Base-by-base conservation (phyloP, 1,284 basidiomycete species). In the Mycena citricolor region DNA sequence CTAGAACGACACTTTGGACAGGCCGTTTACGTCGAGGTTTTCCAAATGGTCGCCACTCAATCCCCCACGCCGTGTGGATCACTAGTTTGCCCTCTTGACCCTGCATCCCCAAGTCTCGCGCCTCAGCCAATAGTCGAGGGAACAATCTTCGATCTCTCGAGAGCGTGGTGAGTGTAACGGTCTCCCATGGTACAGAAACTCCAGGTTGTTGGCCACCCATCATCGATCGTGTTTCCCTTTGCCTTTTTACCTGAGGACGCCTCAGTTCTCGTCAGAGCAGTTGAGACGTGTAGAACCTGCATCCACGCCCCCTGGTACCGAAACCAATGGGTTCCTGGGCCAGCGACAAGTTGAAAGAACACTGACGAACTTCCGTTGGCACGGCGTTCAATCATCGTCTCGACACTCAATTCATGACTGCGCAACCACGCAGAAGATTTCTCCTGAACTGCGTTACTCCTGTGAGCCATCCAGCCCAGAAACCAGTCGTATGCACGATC, bases 401-500 rank as follows among this genome's bases (percentile, higher is more conserved):
- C 94, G 7, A 99, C 93, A 54, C 93, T 94, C 8, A 99, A 74
- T 58, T 98, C 89, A 65, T 98, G 94, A 57, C 86, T 90, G 30
- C 82, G 76, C 46, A 86, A 68, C 75, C 84, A 83, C 20, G 79
- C 68, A 25, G 63, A 55, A 29, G 65, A 61, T 49, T 63, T 58
- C 50, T 47, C 54, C 43, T 47, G 61, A 6, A 70, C 49, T 35
- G 65, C 50, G 49, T 60, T 60, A 31, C 77, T 65, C 57, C 81
- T 77, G 47, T 77, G 78, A 3, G 93, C 84, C 90, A 99, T 93
- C 97, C 97, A 99, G 50, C 89, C 77, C 22, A 99, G 81, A 64
- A 99, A 95, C 94, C 97, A 99, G 26, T 92, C 87, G 64, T 99
- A 98, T 2, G 94, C 78, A 21, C 81, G 84, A 63, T 99, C 97